These are phyloP conservation scores for Lactarius hatsudake DNA, from an alignment of 768 basidiomycete genomes.

Conservation along the genomic window DNA sequence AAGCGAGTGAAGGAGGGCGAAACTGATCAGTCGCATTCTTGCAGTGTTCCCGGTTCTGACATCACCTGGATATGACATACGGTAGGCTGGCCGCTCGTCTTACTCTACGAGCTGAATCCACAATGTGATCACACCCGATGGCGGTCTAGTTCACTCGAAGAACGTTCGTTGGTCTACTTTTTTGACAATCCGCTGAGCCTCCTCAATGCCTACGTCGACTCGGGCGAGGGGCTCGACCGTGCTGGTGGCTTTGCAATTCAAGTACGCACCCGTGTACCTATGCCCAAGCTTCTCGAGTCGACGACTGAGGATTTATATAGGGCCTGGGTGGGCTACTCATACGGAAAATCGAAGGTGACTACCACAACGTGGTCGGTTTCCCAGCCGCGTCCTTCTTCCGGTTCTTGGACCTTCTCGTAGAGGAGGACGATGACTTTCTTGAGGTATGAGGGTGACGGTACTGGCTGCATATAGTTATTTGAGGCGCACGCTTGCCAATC, in stretches of 20 bases:
- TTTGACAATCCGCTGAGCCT: slow-evolving; percentile 56
- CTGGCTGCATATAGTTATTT: background rate
- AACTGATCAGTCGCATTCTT: background rate
- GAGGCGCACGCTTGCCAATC: background rate
- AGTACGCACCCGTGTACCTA: slow-evolving; percentile 42
- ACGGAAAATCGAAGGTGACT: slow-evolving; percentile 86
- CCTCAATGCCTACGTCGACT: slow-evolving; percentile 78
- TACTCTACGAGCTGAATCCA: background rate
- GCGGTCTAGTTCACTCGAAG: slow-evolving; percentile 66
- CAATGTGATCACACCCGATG: background rate
- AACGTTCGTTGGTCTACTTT: slow-evolving; percentile 78
- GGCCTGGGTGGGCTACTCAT: slow-evolving; percentile 80
- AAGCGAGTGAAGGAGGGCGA: background rate
- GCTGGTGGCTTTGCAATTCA: slow-evolving; percentile 96
- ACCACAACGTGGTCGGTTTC: slow-evolving; percentile 89
- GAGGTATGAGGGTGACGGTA: slow-evolving; percentile 22
- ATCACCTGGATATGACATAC: slow-evolving; percentile 72
- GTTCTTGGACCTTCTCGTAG: slow-evolving; percentile 62
- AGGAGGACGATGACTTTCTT: slow-evolving; percentile 77
- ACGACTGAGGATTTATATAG: slow-evolving; percentile 36
- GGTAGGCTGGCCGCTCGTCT: slow-evolving; percentile 39
- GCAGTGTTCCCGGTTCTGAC: slow-evolving; percentile 72
- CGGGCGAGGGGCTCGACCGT: slow-evolving; percentile 80
- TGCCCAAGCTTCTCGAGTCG: background rate
- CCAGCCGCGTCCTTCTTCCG: slow-evolving; percentile 84